These are phyloP conservation scores for Aureobasidium sp. DNA, from an alignment of 2,329 filamentous ascomycete genomes.

Conservation along the genomic window DNA sequence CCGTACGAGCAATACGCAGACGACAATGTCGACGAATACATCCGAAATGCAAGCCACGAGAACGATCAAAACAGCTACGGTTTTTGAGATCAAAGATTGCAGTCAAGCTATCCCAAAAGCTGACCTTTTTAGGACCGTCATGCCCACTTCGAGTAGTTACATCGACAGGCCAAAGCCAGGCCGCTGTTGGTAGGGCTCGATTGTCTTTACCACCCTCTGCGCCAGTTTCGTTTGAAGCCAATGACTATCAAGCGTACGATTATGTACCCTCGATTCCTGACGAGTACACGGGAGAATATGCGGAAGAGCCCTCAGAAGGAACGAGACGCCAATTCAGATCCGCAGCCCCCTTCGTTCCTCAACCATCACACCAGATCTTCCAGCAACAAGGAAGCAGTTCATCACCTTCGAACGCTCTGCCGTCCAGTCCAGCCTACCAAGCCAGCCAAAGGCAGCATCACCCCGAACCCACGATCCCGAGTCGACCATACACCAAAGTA, in stretches of 20 bases:
- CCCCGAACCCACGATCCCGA: background rate
- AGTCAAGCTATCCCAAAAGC: background rate
- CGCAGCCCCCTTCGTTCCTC: too few relatives aligned
- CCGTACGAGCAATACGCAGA: background rate
- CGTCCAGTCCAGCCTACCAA: conserved; percentile 34
- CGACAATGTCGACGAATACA: background rate
- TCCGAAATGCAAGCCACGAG: background rate
- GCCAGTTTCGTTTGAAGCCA: background rate
- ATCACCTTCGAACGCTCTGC: background rate
- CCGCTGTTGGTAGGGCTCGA: conserved; percentile 27
- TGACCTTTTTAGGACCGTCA: background rate
- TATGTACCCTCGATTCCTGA: background rate
- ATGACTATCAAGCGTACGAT: background rate
- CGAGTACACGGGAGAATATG: background rate
- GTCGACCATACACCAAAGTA: background rate
- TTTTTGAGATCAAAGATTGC: background rate
- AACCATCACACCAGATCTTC: background rate
- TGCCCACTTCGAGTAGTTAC: background rate
- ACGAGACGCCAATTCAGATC: background rate
- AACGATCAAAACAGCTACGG: conserved; percentile 14
- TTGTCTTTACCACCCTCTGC: conserved; percentile 28
- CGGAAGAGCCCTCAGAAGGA: background rate
- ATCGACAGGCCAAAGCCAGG: conserved; percentile 28
- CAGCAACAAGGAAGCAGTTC: background rate
- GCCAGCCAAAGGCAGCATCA: conserved; percentile 27